These are phyloP conservation scores for Hexamita inflata DNA, from an alignment of 208 protist genomes.

Conservation along the genomic window DNA sequence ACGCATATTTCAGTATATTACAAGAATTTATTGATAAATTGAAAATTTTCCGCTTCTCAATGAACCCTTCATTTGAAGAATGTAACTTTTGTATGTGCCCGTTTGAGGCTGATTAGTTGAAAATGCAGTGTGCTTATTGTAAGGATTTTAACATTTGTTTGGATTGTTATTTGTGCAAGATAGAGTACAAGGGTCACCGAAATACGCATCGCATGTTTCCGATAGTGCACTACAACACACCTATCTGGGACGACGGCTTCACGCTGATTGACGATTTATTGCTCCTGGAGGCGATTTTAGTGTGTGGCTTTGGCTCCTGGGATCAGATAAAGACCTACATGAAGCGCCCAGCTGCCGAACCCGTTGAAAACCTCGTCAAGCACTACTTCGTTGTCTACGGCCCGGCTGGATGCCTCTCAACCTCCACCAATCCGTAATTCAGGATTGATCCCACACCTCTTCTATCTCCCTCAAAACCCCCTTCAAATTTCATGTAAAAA, in stretches of 20 bases:
- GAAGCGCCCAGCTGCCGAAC: not conserved
- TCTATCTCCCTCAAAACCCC: not conserved
- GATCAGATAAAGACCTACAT: not conserved
- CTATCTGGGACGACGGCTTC: not conserved
- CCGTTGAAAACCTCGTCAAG: not conserved
- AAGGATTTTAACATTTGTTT: constrained; percentile 25
- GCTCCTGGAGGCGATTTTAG: constrained; percentile 4
- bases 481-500: not conserved
- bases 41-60: too few species aligned
- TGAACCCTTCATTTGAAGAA: too few species aligned
- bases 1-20: too few species aligned
- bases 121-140: not conserved
- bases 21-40: too few species aligned
- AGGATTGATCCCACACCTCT: not conserved
- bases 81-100: constrained; percentile 9
- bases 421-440: not conserved
- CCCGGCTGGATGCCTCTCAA: not conserved
- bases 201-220: not conserved
- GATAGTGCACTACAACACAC: not conserved
- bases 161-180: not conserved
- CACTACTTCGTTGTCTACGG: not conserved
- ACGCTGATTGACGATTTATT: constrained; percentile 4
- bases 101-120: not conserved
- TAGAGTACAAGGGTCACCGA: constrained; percentile 17
- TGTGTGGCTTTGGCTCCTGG: constrained; percentile 14